Evolutionary conservation across 2,329 filamentous ascomycete species (phyloP), one percentile per base, ranked within the genome.

Genomic region (Hymenoscyphus repandus): DNA sequence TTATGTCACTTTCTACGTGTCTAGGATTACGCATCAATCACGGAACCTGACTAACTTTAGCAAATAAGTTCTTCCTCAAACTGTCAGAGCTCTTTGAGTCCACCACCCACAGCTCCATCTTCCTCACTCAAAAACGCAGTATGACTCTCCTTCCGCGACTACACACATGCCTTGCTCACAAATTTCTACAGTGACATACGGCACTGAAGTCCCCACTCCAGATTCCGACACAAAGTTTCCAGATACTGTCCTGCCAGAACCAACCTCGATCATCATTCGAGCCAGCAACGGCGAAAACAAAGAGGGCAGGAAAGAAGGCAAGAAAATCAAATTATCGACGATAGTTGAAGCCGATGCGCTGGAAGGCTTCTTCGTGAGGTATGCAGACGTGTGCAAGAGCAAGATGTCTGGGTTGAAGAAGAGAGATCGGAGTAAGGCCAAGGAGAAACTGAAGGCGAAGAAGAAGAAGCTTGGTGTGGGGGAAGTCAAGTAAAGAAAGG

Each of bases 341-440:
- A 70, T 96, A 0, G 90, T 97, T 1, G 77, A 86, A 49, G 81
- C 86, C 1, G 80, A 85, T 51, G 81, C 86, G 5, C 68, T 97
- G 10, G 90, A 95, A 48, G 73, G 69, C 0, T 99, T 99, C 66
- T 99, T 90, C 68, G 72, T 75, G 30, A 78, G 81, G 46, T 99
- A 97, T 72, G 91, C 90, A 18, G 93, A 97, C 60, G 78, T 90
- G 2, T 96, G 91, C 72, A 96, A 95, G 74, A 74, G 78, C 0
- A 90, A 90, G 5, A 96, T 97, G 90, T 77, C 80, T 44, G 84
- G 85, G 6, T 67, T 99, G 71, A 97, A 96, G 80, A 96, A 95
- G 66, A 79, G 93, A 60, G 92, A 97, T 71, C 80, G 90, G 65
- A 95, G 86, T 70, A 92, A 89, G 77, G 83, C 85, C 59, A 88